Base-by-base conservation (phyloP, 345 rosid species). In the Camelina sativa region DNA sequence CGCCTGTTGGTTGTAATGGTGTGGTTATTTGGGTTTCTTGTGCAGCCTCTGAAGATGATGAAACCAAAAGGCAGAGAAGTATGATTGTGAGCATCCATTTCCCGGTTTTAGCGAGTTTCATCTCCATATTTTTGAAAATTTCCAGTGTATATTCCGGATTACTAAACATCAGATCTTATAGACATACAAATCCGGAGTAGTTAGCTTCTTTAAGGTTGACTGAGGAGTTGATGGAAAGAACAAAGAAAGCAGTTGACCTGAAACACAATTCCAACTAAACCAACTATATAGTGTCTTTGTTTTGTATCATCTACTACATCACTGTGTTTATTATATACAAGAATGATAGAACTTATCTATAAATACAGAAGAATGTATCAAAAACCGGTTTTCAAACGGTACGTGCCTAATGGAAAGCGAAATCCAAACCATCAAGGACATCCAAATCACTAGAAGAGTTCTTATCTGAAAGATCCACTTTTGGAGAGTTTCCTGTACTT, bases 401-500 rank as follows among this genome's bases (percentile, higher is more conserved):
- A 19, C 2, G 9, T 30, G 11, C 38, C 50, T 72, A 69, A 10
- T 66, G 62, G 55, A 40, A 46, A 67, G 71, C 51, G 43, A 73
- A 76, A 66, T 79, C 78, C 79, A 86, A 71, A 66, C 93, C 91
- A 62, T 88, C 91, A 64, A 86, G 79, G 0, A 84, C 69, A 71
- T 86, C 93, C 72, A 84, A 79, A 38, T 73, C 62, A 68, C 74
- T 81, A 44, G 80, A 44, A 5, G 60, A 62, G 30, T 69, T 75
- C 25, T 67, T 62, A 60, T 72, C 76, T 38, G 77, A 75, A 56
- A n/a, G 48, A 8, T 44, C 25, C 4, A 58, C 80, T 53, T 48
- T 71, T 2, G 93, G 98, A 32, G 99, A 87, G 82, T 72, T 85
- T 20, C 92, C 93, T 1, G 85, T 73, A 70, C 99, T 92, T 82